Conservation (phyloP, 1,284 basidiomycete species). For the Marasmius oreades region DNA sequence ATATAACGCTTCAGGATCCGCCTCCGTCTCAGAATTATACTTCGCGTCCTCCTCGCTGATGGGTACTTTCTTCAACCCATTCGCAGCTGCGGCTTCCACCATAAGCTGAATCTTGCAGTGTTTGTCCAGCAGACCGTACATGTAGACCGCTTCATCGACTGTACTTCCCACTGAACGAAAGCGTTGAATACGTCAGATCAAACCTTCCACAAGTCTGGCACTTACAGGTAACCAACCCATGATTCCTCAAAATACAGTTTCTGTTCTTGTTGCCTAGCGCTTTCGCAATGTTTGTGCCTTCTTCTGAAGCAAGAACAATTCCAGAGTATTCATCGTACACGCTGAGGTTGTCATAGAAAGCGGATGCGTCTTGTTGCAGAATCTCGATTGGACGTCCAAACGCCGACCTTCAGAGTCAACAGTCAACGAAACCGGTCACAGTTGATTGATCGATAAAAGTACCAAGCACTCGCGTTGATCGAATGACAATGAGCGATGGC, state of each 20-base stretch:
- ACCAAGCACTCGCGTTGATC: slow-evolving; percentile 60
- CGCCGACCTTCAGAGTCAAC: slow-evolving; percentile 27
- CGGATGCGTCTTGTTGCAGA: slow-evolving; percentile 46
- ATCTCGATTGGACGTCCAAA: slow-evolving; percentile 56
- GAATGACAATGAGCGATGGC: slow-evolving; percentile 67
- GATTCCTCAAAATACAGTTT: slow-evolving; percentile 45
- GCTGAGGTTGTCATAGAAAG: slow-evolving; percentile 38
- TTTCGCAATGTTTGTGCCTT: slow-evolving; percentile 53
- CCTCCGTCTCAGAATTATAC: slow-evolving; percentile 8
- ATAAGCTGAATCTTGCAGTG: slow-evolving; percentile 49
- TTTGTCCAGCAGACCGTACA: slow-evolving; percentile 30
- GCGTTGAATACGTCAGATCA: no score
- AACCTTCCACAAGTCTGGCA: slow-evolving; percentile 14
- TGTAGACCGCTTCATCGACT: slow-evolving; percentile 31
- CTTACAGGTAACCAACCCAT: slow-evolving; percentile 52
- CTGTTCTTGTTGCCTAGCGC: slow-evolving; percentile 43
- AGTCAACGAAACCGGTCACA: background rate
- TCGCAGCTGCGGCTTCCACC: slow-evolving; percentile 43
- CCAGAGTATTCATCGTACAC: slow-evolving; percentile 51
- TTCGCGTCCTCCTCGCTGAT: slow-evolving; percentile 14
- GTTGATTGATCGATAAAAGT: background rate
- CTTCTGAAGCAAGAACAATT: slow-evolving; percentile 55
- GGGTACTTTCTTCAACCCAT: slow-evolving; percentile 26
- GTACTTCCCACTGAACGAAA: slow-evolving; percentile 10
- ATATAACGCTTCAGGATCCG: slow-evolving; percentile 23